Base-by-base conservation (phyloP, 495 filamentous ascomycete species). In the Friedmanniomyces endolithicus region DNA sequence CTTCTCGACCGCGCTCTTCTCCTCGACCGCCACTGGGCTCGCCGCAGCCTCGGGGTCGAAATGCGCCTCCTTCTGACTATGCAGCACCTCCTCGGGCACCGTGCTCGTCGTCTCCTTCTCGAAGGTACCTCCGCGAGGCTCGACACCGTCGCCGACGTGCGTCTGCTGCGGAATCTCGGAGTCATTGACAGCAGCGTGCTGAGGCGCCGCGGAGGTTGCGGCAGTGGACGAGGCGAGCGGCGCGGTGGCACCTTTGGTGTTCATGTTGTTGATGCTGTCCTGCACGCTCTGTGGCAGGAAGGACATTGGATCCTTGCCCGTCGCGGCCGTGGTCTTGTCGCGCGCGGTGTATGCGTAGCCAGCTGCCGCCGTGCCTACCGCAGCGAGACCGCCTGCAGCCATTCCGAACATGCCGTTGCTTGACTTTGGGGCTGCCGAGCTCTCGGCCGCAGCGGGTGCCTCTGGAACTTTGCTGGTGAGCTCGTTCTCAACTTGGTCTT, bases 321-420 rank as follows among this genome's bases (percentile, higher is more conserved):
- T 29, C 53, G 60, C 45, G 44, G 68, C 55, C 64, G 70, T 68
- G 39, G 68, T 64, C 8, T 66, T 60, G 31, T 70, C 65, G 39
- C 71, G 67, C 11, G 70, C 56, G 50, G 64, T 63, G 29, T 57
- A 55, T 17, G 58, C 61, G 27, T 49, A 12, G 48, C 52, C 52
- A 19, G 52, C 56, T 17, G 54, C 53, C 1, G 53, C 54, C 6
- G 58, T 53, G 23, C 54, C 52, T n/a, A 45, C 55, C 7, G 59
- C 58, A 34, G 45, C 60, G 23, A 44, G 46, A 50, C 56, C 68
- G 37, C 65, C 64, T 2, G 65, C 56, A 16, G 64, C 63, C 7
- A 63, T 49, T 20, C 61, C 68, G 6, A 31, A 40, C 7, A 53
- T 31, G 23, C 58, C 54, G 14, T 39, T 27, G 24, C 16, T 39